Evolutionary conservation across 1,284 basidiomycete genomes (phyloP).

Genomic region (Boletus semigastroideus): DNA sequence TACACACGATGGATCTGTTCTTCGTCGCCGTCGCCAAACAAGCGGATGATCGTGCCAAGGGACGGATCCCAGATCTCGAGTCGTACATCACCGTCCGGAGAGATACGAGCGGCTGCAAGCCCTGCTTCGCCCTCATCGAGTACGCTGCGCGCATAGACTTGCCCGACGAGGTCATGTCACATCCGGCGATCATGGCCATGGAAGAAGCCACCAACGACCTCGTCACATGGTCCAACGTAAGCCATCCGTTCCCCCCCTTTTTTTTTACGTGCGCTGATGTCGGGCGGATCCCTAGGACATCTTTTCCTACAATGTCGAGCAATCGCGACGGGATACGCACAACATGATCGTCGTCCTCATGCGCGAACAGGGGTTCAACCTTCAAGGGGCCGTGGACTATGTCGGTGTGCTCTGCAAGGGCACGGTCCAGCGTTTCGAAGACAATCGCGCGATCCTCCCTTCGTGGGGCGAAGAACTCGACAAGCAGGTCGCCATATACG

Average conservation of each 20-base stretch:
- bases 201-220: conserved; percentile 57
- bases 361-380: conserved; percentile 45
- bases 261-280: conserved; percentile 3
- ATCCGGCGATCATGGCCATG: conserved; percentile 51
- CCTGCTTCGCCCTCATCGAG: conserved; percentile 61
- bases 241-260: conserved; percentile 10
- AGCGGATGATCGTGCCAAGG: conserved; percentile 49
- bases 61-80: conserved; percentile 51
- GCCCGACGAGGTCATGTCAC: conserved; percentile 52
- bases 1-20: conserved; percentile 53
- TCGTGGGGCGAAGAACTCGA: conserved; percentile 55
- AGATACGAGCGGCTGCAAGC: conserved; percentile 58
- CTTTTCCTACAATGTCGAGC: conserved; percentile 63
- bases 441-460: conserved; percentile 44
- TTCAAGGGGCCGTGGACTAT: conserved; percentile 54
- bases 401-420: conserved; percentile 51
- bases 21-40: conserved; percentile 55
- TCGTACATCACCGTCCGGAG: conserved; percentile 57
- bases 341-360: conserved; percentile 62
- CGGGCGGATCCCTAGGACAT: conserved; percentile 48
- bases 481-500: conserved; percentile 46
- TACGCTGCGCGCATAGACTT: conserved; percentile 55
- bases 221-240: conserved; percentile 60
- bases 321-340: conserved; percentile 54
- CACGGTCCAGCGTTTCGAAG: conserved; percentile 47